Evolutionary conservation across 179 eudicot species (phyloP).

Genomic region (Patellifolia procumbens): DNA sequence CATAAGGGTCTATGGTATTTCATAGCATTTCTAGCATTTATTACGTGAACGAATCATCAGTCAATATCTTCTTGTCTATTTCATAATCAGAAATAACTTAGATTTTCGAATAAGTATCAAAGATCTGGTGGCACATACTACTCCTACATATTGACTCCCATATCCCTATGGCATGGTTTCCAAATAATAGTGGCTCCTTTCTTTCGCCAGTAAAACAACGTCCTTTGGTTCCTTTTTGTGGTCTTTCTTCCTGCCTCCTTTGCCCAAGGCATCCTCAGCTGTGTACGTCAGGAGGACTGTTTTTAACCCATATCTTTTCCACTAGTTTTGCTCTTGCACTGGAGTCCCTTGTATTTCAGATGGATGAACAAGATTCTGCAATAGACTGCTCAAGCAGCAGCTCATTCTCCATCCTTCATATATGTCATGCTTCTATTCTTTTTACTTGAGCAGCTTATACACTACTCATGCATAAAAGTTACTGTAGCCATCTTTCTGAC

Average conservation of each 20-base stretch:
- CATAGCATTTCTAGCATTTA: too few species aligned
- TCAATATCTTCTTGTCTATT: not conserved
- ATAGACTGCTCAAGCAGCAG: not conserved
- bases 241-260: not conserved
- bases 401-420: constrained; percentile 2
- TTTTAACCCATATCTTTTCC: not conserved
- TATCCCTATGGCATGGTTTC: not conserved
- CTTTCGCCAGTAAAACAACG: not conserved
- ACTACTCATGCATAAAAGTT: constrained; percentile 5
- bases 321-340: not conserved
- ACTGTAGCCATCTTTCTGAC: not conserved
- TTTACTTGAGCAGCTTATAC: constrained; percentile 6
- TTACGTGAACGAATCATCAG: not conserved
- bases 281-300: not conserved
- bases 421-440: constrained; percentile 6
- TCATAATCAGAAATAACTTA: too few species aligned
- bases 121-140: not conserved
- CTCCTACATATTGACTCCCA: too few species aligned
- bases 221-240: too few species aligned
- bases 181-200: not conserved
- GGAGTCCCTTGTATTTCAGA: not conserved
- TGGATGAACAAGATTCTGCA: constrained; percentile 1
- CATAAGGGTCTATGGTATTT: not conserved
- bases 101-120: not conserved
- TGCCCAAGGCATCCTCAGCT: not conserved